Evolutionary conservation across 495 filamentous ascomycete genomes (phyloP).

Genomic region (Sabuloglossum arenarium): DNA sequence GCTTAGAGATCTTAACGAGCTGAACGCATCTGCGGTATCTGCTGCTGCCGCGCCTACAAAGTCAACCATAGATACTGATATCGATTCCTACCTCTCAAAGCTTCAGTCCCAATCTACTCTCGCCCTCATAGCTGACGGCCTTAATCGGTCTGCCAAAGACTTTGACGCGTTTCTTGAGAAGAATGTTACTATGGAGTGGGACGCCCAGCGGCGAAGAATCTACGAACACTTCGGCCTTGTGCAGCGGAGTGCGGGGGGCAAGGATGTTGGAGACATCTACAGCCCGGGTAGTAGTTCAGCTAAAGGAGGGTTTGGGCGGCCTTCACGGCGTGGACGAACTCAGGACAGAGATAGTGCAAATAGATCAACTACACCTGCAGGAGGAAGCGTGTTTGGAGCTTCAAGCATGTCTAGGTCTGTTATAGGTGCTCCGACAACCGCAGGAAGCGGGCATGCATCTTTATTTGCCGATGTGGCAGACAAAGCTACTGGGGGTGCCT

Average conservation of each 20-base stretch:
- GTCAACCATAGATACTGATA: slow-evolving; percentile 40
- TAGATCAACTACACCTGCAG: slow-evolving; percentile 19
- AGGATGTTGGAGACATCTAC: slow-evolving; percentile 19
- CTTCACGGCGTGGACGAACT: slow-evolving; percentile 27
- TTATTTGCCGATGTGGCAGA: slow-evolving; percentile 48
- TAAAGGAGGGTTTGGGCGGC: slow-evolving; percentile 38
- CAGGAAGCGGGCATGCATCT: slow-evolving; percentile 23
- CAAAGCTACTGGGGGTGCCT: slow-evolving; percentile 28
- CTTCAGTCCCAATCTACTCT: slow-evolving; percentile 79
- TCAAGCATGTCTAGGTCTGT: slow-evolving; percentile 59
- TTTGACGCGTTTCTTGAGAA: slow-evolving; percentile 88
- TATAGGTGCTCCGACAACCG: slow-evolving; percentile 50
- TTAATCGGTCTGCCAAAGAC: slow-evolving; percentile 66
- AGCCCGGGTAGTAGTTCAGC: slow-evolving; percentile 6
- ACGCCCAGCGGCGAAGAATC: slow-evolving; percentile 72
- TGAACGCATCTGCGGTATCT: slow-evolving; percentile 27
- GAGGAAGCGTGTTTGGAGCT: slow-evolving; percentile 47
- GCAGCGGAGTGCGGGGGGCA: slow-evolving; percentile 29
- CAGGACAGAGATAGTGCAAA: slow-evolving; percentile 16
- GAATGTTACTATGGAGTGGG: slow-evolving; percentile 88
- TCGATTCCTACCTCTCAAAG: slow-evolving; percentile 61
- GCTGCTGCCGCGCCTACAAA: slow-evolving; percentile 15
- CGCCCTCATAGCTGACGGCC: slow-evolving; percentile 72
- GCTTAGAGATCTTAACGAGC: slow-evolving; percentile 50
- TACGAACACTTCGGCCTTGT: slow-evolving; percentile 92